Percentiles rank a stretch among this genome's conserved stretches.
phyloP scores from a whole-genome alignment of 495 filamentous ascomycete genomes.

The Neurospora tetrasperma region DNA sequence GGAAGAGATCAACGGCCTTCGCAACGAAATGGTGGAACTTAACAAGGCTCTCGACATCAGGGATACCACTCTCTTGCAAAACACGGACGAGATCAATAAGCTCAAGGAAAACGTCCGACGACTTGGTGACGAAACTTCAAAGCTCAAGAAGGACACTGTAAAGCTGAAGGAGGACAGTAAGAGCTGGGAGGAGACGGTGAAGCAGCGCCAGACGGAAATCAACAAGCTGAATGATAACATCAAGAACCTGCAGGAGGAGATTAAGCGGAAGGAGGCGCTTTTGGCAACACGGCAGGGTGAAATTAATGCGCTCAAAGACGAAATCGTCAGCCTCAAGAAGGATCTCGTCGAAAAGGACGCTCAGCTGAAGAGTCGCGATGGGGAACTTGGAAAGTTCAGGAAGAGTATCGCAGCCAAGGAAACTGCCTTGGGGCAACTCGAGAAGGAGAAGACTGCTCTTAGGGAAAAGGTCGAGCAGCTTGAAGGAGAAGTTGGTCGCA shows the following conservation, averaged over 20 bases:
- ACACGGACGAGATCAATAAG: background rate
- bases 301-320: background rate
- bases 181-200: background rate
- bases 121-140: background rate
- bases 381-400: background rate
- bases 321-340: background rate
- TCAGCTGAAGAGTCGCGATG: background rate
- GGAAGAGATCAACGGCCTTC: background rate
- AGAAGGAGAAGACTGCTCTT: background rate
- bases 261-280: background rate
- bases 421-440: background rate
- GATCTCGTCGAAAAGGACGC: background rate
- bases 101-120: background rate
- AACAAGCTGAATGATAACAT: background rate
- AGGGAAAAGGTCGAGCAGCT: background rate
- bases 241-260: background rate
- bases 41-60: background rate
- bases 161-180: background rate
- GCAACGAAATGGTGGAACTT: background rate
- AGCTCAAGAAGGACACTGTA: background rate
- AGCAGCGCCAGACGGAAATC: background rate
- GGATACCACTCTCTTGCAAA: background rate
- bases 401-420: background rate
- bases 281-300: background rate
- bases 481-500: background rate